These are phyloP conservation scores for Apodospora peruviana DNA, from an alignment of 495 filamentous ascomycete genomes.

Conservation along the genomic window DNA sequence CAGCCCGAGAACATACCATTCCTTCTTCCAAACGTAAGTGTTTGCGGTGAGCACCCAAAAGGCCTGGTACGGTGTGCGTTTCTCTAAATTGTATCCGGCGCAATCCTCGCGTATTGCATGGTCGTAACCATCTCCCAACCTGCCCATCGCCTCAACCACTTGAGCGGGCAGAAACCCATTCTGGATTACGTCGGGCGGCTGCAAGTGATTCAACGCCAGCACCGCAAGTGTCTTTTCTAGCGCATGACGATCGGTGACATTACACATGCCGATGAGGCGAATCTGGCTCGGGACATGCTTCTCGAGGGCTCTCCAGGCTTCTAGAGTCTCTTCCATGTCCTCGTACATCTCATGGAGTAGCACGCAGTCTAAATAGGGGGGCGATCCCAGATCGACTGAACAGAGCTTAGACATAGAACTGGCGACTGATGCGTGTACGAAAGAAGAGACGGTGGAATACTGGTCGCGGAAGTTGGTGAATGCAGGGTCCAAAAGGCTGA, in stretches of 20 bases:
- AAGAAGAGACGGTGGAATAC: slow-evolving; percentile 46
- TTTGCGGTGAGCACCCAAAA: background rate
- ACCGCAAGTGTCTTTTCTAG: background rate
- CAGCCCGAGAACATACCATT: background rate
- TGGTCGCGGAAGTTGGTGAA: slow-evolving; percentile 54
- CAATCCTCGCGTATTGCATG: background rate
- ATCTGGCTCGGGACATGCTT: no score
- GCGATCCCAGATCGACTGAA: no score
- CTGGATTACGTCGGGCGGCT: background rate
- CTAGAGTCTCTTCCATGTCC: no score
- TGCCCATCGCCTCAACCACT: no score
- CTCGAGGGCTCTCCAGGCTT: no score
- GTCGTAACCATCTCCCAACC: background rate
- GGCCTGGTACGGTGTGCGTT: background rate
- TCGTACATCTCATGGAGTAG: no score
- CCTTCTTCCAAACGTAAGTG: background rate
- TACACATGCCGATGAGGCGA: no score
- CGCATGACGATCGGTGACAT: background rate
- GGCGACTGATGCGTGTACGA: slow-evolving; percentile 59
- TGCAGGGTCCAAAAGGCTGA: slow-evolving; percentile 57
- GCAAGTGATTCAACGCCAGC: no score
- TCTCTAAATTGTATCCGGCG: background rate
- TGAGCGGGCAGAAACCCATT: no score
- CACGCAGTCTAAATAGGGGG: no score
- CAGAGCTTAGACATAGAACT: no score